Evolutionary conservation across 768 basidiomycete species (phyloP).

Genomic region (Suillus clintonianus): DNA sequence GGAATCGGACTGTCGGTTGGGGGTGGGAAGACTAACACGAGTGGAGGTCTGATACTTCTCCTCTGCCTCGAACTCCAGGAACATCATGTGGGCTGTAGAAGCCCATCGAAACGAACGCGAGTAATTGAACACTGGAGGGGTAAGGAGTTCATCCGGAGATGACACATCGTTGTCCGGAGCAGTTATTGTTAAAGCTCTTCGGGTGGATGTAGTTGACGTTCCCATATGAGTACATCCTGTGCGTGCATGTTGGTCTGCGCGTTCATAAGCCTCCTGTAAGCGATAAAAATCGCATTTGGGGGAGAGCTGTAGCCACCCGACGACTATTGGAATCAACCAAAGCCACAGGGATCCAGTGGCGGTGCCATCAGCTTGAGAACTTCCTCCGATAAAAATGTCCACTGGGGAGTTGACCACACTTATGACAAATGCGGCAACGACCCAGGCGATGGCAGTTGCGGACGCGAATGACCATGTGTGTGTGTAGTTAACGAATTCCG

Average conservation of each 20-base stretch:
- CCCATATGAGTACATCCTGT: background rate
- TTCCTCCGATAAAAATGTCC: background rate
- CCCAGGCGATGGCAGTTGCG: constrained; percentile 37
- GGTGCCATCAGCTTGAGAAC: background rate
- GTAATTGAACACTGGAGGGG: too few relatives aligned
- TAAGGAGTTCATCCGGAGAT: too few relatives aligned
- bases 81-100: too few relatives aligned
- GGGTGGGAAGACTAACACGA: too few relatives aligned
- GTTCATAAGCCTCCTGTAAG: constrained; percentile 23
- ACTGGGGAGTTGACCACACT: constrained; percentile 33
- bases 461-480: constrained; percentile 36
- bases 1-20: too few relatives aligned
- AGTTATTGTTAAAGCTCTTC: too few relatives aligned
- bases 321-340: constrained; percentile 36
- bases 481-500: constrained; percentile 28
- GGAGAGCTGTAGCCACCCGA: constrained; percentile 36
- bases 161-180: too few relatives aligned
- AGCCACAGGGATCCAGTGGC: constrained; percentile 33
- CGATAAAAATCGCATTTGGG: constrained; percentile 33
- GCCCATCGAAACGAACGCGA: too few relatives aligned
- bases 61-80: too few relatives aligned
- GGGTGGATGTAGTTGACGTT: too few relatives aligned
- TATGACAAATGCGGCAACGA: constrained; percentile 26
- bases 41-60: too few relatives aligned
- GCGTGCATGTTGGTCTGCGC: constrained; percentile 24